Base-by-base conservation (phyloP, 805 yeast genomes). In the Cephaloascus fragrans region DNA sequence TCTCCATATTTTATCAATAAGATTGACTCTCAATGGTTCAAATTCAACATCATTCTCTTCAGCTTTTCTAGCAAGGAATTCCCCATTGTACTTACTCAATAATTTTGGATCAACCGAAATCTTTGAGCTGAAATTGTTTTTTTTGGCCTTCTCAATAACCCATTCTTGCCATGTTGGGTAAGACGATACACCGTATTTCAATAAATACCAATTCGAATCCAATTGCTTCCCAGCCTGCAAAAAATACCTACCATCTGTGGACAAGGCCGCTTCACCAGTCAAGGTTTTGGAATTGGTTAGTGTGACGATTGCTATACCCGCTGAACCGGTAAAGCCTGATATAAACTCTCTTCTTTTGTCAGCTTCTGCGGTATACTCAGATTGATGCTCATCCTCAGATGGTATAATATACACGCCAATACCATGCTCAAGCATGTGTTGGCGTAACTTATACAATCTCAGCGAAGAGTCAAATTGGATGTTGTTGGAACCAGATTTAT, bases 201-300 rank as follows among this genome's bases (percentile, higher is more conserved):
- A 67, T 35, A 93, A 61, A 2, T 62, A 59, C 97, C 97, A 93
- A 51, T 78, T 77, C 31, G 59, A 52, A 55, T 86, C 94, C 40
- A 93, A 64, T 61, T 93, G 93, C 41, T 80, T 75, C 18, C 73
- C 76, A 1, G 97, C 97, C 61, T 93, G 98, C 42, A 85, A 66
- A 57, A 87, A 93, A 62, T 93, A 93, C 47, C 98, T 71, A 2
- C 97, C 97, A 59, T 93, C 98, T 0, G 98, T 93, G 6, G 95
- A 78, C 37, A 93, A 62, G 0, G 83, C 84, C 12, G 96, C 94
- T 36, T 76, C 73, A 1, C 87, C 86, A 9, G 61, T 62, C 18
- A 74, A 65, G 2, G 60, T 69, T 39, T 62, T 61, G 29, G 57
- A 59, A 32, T 62, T 50, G 19, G n/a, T 32, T 49, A 66, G 59